A percentile compares a stretch with the other conserved stretches of the same genome.
These are phyloP conservation scores for Heterobasidion irregulare DNA, from an alignment of 1,284 basidiomycete genomes.

Conservation along the genomic window DNA sequence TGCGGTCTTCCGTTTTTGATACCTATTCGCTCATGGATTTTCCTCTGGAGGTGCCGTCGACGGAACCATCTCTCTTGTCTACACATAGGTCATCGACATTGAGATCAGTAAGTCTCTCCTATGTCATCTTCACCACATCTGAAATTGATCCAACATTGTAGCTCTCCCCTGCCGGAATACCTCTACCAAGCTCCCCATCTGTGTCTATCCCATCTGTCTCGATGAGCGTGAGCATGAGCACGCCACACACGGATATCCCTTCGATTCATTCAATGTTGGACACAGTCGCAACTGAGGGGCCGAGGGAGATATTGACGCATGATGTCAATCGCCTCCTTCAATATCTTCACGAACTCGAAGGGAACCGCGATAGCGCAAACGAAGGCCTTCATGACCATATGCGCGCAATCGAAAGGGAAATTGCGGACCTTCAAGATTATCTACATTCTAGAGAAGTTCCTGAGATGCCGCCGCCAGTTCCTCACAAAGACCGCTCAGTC, in stretches of 20 bases:
- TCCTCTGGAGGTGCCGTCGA: slow-evolving; percentile 23
- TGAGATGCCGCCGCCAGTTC: slow-evolving; percentile 27
- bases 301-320: slow-evolving; percentile 37
- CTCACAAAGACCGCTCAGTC: too few species aligned
- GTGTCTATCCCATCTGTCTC: slow-evolving; percentile 31
- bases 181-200: slow-evolving; percentile 28
- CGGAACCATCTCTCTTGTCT: slow-evolving; percentile 49
- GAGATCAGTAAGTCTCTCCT: slow-evolving; percentile 26
- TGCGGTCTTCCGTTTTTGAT: too few species aligned
- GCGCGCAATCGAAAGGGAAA: slow-evolving; percentile 50
- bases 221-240: slow-evolving; percentile 50
- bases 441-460: slow-evolving; percentile 17
- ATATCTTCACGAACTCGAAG: slow-evolving; percentile 55
- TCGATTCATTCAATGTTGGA: slow-evolving; percentile 49
- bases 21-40: too few species aligned
- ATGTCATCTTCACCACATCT: neutral
- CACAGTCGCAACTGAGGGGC: slow-evolving; percentile 33
- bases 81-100: slow-evolving; percentile 19
- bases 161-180: slow-evolving; percentile 24
- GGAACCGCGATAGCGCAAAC: slow-evolving; percentile 48
- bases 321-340: slow-evolving; percentile 62
- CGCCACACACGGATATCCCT: slow-evolving; percentile 49
- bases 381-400: slow-evolving; percentile 54
- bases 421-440: slow-evolving; percentile 46
- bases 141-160: slow-evolving; percentile 9